These are phyloP conservation scores for Cryptococcus sp. DNA, from an alignment of 1,284 basidiomycete genomes.

Conservation along the genomic window DNA sequence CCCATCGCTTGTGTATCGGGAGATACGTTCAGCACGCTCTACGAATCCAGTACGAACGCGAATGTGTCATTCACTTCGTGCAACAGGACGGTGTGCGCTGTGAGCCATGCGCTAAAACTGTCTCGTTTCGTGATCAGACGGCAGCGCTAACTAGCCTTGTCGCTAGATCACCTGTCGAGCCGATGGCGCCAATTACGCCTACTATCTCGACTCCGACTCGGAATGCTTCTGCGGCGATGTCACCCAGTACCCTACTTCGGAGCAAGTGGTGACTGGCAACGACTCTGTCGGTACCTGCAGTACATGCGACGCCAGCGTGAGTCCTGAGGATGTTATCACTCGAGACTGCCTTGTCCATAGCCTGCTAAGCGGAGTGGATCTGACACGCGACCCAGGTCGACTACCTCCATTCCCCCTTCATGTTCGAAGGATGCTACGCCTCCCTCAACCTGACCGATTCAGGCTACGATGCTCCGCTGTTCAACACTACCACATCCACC, in stretches of 20 bases:
- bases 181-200: constrained; percentile 2
- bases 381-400: constrained; percentile 1
- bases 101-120: too few species aligned
- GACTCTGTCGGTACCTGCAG: constrained; percentile 1
- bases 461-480: neutral
- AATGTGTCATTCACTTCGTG: too few species aligned
- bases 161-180: neutral
- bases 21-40: too few species aligned
- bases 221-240: constrained; percentile 2
- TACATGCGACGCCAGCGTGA: constrained; percentile 1
- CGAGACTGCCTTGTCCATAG: too few species aligned
- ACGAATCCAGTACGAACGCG: too few species aligned
- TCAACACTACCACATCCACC: neutral
- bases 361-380: neutral
- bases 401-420: constrained; percentile 7
- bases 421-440: constrained; percentile 2
- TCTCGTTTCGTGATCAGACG: neutral
- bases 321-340: neutral
- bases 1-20: too few species aligned
- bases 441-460: neutral
- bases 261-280: neutral
- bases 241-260: constrained; percentile 1
- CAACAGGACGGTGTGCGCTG: too few species aligned
- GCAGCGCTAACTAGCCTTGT: too few species aligned
- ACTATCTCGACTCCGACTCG: neutral